These are phyloP conservation scores for Coemansia sp. DNA, from an alignment of 192 early-diverging fungal species.

Conservation along the genomic window DNA sequence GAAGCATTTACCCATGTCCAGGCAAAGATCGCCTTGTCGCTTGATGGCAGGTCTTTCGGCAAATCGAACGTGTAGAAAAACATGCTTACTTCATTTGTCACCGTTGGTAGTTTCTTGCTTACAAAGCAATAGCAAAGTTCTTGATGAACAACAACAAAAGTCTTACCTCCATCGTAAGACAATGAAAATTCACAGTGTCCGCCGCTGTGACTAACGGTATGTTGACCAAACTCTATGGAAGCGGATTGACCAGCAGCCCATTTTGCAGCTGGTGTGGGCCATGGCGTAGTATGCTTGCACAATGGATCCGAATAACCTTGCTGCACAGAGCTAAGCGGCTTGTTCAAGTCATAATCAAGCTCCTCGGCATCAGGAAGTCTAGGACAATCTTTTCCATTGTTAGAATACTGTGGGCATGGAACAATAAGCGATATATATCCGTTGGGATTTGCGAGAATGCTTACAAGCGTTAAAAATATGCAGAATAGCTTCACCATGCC, in stretches of 20 bases:
- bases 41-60: slow-evolving; percentile 54
- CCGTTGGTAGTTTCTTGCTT: slow-evolving; percentile 5
- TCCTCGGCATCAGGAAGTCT: no score
- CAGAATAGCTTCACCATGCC: no score
- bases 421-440: no score
- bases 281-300: slow-evolving; percentile 35
- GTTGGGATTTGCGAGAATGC: no score
- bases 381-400: no score
- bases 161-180: slow-evolving; percentile 61
- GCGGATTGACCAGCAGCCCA: slow-evolving; percentile 55
- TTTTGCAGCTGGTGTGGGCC: slow-evolving; percentile 34
- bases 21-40: slow-evolving; percentile 55
- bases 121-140: slow-evolving; percentile 45
- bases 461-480: no score
- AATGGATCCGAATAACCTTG: slow-evolving; percentile 7
- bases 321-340: slow-evolving; percentile 6
- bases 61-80: slow-evolving; percentile 52
- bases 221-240: slow-evolving; percentile 44
- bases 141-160: slow-evolving; percentile 59
- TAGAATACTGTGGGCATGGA: no score
- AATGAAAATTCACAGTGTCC: slow-evolving; percentile 69
- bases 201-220: slow-evolving; percentile 45
- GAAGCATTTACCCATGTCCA: slow-evolving; percentile 65
- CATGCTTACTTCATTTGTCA: slow-evolving; percentile 11
- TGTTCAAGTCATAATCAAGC: slow-evolving; percentile 2